These are phyloP conservation scores for Alternaria dauci DNA, from an alignment of 2,329 filamentous ascomycete genomes.

Conservation along the genomic window DNA sequence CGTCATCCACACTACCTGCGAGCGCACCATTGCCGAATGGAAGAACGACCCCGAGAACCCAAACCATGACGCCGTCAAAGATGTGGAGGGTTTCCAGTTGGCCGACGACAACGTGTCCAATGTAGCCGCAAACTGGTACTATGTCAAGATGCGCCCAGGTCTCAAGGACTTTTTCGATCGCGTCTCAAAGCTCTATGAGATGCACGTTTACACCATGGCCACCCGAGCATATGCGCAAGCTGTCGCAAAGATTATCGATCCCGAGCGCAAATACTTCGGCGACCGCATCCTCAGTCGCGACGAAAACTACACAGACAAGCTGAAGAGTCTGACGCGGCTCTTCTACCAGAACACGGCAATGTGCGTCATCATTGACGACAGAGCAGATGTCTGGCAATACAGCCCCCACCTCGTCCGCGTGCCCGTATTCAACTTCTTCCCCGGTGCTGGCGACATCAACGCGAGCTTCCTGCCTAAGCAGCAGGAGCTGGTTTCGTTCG, in stretches of 20 bases:
- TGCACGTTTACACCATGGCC: conserved; percentile 99
- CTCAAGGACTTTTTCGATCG: conserved; percentile 80
- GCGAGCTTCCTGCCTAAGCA: conserved; percentile 93
- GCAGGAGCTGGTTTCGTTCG: conserved; percentile 44
- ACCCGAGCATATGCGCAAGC: conserved; percentile 94
- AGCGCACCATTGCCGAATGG: conserved; percentile 96
- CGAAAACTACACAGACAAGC: conserved; percentile 91
- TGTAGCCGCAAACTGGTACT: conserved; percentile 73
- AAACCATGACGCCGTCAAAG: conserved; percentile 88
- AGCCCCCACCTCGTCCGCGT: conserved; percentile 94
- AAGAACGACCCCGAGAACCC: conserved; percentile 86
- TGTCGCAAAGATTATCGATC: conserved; percentile 92
- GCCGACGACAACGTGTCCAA: conserved; percentile 70
- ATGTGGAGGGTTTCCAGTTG: conserved; percentile 88
- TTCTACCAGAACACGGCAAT: conserved; percentile 98
- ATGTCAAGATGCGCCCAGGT: conserved; percentile 95
- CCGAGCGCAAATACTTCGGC: conserved; percentile 86
- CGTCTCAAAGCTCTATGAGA: conserved; percentile 83
- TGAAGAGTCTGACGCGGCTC: conserved; percentile 87
- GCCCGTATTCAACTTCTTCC: conserved; percentile 95
- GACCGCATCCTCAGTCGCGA: conserved; percentile 96
- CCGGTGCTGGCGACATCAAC: conserved; percentile 98
- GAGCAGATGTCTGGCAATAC: conserved; percentile 96
- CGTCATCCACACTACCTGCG: conserved; percentile 97
- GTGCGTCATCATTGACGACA: conserved; percentile 98